Conservation (phyloP, 1,139 yeast genomes). For the Magnusiomyces tetraspermus region DNA sequence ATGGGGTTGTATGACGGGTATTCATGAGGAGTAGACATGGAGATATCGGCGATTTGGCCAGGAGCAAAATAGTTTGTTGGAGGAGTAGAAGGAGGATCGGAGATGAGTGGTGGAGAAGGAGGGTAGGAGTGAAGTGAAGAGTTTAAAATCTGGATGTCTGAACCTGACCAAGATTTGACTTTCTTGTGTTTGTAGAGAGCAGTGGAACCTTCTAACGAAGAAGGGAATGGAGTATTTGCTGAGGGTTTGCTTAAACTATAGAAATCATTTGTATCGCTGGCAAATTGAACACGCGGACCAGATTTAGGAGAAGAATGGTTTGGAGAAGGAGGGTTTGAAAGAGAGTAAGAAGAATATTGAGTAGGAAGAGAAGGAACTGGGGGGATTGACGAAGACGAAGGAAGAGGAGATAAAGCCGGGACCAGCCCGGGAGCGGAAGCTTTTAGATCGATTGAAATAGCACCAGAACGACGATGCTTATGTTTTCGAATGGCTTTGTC, state of each 20-base stretch:
- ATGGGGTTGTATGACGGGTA: conserved; percentile 10
- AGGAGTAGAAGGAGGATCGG: neutral
- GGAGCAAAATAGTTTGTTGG: neutral
- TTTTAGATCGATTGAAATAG: conserved; percentile 24
- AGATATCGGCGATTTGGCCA: neutral
- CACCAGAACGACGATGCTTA: conserved; percentile 32
- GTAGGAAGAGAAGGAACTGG: conserved; percentile 7
- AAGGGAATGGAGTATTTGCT: no score
- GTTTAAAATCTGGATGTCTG: no score
- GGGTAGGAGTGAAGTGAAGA: neutral
- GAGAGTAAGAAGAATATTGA: conserved; percentile 1
- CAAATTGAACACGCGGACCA: conserved; percentile 9
- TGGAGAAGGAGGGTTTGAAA: conserved; percentile 1
- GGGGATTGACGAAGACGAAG: neutral
- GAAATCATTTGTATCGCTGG: no score
- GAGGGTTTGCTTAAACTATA: no score
- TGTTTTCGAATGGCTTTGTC: conserved; percentile 16
- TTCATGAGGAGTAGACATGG: conserved; percentile 1
- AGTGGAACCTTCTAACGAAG: no score
- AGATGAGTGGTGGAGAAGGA: neutral
- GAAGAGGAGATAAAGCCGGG: conserved; percentile 2
- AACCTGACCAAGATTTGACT: conserved; percentile 19
- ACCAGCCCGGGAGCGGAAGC: conserved; percentile 2
- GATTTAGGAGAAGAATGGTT: conserved; percentile 8
- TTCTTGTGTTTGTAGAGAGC: conserved; percentile 15